phyloP scores from a whole-genome alignment of 371 early-diverging fungal species.

The Modicella reniformis region DNA sequence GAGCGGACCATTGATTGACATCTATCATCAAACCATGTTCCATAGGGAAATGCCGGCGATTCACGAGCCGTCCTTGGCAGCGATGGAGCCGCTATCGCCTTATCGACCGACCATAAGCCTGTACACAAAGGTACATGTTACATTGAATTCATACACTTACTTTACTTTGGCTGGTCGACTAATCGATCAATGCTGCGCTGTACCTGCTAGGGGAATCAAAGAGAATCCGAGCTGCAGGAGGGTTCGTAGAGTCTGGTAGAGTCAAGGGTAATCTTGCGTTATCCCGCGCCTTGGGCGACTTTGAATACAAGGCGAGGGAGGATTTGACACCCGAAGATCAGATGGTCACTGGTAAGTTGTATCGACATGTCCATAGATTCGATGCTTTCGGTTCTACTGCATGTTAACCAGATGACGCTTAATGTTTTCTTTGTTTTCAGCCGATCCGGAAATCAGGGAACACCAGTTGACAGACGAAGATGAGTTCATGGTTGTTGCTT shows the following conservation, averaged over 20 bases:
- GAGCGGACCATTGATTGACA: neutral
- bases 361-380: too few species aligned
- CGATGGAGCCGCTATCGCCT: conserved; percentile 75
- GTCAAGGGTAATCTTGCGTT: conserved; percentile 97
- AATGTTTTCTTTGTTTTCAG: conserved; percentile 34
- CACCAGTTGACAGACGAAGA: conserved; percentile 73
- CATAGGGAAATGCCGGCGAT: conserved; percentile 94
- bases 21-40: too few species aligned
- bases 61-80: conserved; percentile 87
- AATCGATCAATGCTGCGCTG: too few species aligned
- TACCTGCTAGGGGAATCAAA: conserved; percentile 69
- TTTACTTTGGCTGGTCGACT: too few species aligned
- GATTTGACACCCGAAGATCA: conserved; percentile 84
- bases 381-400: too few species aligned
- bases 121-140: conserved; percentile 71
- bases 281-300: conserved; percentile 96
- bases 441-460: conserved; percentile 84
- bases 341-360: conserved; percentile 79
- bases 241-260: conserved; percentile 93
- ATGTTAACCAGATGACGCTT: neutral
- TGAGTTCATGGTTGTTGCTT: conserved; percentile 94
- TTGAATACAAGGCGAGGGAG: conserved; percentile 88
- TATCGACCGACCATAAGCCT: conserved; percentile 97
- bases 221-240: conserved; percentile 89
- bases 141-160: too few species aligned